These are phyloP conservation scores for Lichtheimia ornata DNA, from an alignment of 371 early-diverging fungal species.

Conservation along the genomic window DNA sequence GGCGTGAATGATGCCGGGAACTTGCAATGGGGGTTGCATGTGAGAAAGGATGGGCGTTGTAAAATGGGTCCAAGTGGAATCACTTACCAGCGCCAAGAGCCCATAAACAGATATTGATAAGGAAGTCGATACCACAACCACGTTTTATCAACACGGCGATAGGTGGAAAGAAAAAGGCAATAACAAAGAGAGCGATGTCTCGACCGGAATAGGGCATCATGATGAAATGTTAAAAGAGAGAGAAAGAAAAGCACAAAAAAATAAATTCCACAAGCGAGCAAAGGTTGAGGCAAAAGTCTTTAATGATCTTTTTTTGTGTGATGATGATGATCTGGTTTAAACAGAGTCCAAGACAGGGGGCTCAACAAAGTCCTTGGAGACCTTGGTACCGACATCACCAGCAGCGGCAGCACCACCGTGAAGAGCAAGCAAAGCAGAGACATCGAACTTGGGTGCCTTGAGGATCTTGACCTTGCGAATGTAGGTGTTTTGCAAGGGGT, in stretches of 20 bases:
- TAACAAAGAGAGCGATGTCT: constrained; percentile 57
- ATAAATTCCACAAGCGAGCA: not conserved
- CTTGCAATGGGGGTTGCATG: constrained; percentile 8
- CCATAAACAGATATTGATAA: constrained; percentile 70
- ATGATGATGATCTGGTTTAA: constrained; percentile 41
- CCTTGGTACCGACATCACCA: constrained; percentile 78
- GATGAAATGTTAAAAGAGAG: constrained; percentile 15
- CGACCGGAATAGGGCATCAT: constrained; percentile 45
- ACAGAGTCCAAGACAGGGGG: constrained; percentile 77
- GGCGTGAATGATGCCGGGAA: constrained; percentile 54
- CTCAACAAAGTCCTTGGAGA: constrained; percentile 82
- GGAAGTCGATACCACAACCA: constrained; percentile 66
- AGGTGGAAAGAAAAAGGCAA: constrained; percentile 77
- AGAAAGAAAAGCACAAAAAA: not conserved
- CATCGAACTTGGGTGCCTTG: constrained; percentile 96
- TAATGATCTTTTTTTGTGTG: constrained; percentile 3
- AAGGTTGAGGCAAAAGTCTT: not conserved
- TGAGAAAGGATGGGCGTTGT: no score
- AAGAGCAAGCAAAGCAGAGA: constrained; percentile 95
- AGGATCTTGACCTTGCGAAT: constrained; percentile 99
- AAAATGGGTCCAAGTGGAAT: not conserved
- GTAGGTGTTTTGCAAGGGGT: constrained; percentile 98
- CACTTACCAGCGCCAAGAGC: constrained; percentile 53
- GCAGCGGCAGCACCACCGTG: constrained; percentile 88
- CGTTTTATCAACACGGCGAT: constrained; percentile 63